Conservation (phyloP, 805 yeast species). For the Candida nitratophila region DNA sequence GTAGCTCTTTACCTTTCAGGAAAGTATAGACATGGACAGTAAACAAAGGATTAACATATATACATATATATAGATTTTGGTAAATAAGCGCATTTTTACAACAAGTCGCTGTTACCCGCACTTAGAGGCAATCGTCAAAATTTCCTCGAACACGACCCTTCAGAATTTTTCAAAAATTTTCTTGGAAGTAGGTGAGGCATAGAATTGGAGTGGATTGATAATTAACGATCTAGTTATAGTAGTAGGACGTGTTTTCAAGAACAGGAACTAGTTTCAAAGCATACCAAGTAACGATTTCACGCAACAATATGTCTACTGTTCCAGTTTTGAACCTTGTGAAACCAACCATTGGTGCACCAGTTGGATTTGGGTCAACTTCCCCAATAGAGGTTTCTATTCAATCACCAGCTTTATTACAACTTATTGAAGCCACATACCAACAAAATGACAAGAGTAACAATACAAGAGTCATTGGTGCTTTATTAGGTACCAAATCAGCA, state of each 20-base stretch:
- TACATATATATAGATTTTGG: too few species aligned
- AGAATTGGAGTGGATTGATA: too few species aligned
- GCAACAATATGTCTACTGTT: constrained; percentile 6
- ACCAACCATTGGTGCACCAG: constrained; percentile 38
- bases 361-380: constrained; percentile 21
- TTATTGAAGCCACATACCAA: constrained; percentile 64
- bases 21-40: too few species aligned
- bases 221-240: too few species aligned
- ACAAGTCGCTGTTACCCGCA: background rate
- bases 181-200: background rate
- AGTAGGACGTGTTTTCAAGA: too few species aligned
- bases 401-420: constrained; percentile 67
- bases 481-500: constrained; percentile 75
- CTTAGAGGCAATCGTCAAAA: too few species aligned
- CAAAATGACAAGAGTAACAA: constrained; percentile 37
- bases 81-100: too few species aligned
- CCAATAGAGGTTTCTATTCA: constrained; percentile 53
- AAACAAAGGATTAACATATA: too few species aligned
- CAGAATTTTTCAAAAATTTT: background rate
- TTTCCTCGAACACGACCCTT: background rate
- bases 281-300: too few species aligned
- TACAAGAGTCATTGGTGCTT: constrained; percentile 70
- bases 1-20: too few species aligned
- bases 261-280: too few species aligned
- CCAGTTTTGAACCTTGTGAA: constrained; percentile 32